These are phyloP conservation scores for Takashimella tepidaria DNA, from an alignment of 1,284 basidiomycete species.

Conservation along the genomic window DNA sequence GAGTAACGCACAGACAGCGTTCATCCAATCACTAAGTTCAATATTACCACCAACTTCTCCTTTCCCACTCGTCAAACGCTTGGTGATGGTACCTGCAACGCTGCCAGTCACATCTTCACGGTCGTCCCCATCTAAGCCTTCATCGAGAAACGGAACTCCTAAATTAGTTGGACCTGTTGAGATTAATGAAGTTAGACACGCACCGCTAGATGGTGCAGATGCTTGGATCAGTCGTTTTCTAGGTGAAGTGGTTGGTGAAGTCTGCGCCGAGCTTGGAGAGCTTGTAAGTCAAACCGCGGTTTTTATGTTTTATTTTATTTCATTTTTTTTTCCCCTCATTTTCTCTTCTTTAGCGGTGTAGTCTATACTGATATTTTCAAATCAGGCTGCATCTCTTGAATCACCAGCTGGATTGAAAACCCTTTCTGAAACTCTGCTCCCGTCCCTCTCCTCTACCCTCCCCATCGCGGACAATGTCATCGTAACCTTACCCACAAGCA, in stretches of 20 bases:
- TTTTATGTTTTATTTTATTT: not conserved
- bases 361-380: slow-evolving; percentile 4
- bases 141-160: slow-evolving; percentile 61
- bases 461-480: not conserved
- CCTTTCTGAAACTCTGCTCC: slow-evolving; percentile 45
- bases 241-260: slow-evolving; percentile 76
- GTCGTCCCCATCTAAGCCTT: slow-evolving; percentile 49
- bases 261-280: slow-evolving; percentile 73
- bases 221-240: slow-evolving; percentile 73
- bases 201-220: slow-evolving; percentile 29
- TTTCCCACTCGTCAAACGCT: slow-evolving; percentile 62
- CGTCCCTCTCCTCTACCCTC: slow-evolving; percentile 32
- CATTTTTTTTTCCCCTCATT: not conserved
- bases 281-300: no score
- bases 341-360: no score
- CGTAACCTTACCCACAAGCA: not conserved
- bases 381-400: slow-evolving; percentile 45
- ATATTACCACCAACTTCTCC: slow-evolving; percentile 51
- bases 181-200: slow-evolving; percentile 52
- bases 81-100: slow-evolving; percentile 11
- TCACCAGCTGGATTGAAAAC: slow-evolving; percentile 44
- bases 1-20: not conserved
- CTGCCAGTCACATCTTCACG: not conserved
- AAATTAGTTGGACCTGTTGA: slow-evolving; percentile 45
- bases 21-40: not conserved